A percentile compares a stretch with the other conserved stretches of the same genome.
Conservation (phyloP, 345 rosid species). For the Carallia pectinifolia region DNA sequence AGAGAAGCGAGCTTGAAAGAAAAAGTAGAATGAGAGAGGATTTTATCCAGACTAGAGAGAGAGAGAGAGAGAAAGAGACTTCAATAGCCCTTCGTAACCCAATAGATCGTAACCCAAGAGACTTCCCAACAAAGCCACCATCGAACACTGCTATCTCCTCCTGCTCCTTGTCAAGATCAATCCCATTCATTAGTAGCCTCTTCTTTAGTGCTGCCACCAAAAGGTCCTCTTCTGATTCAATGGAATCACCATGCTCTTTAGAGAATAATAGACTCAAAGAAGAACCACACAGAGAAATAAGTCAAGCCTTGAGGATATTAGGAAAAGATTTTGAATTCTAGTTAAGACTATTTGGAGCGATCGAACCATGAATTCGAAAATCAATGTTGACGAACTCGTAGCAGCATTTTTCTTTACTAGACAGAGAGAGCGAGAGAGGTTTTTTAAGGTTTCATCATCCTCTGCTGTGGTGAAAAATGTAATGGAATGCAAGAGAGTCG, state of each 20-base stretch:
- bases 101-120: neutral
- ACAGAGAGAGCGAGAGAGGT: neutral
- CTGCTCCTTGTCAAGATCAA: neutral
- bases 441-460: neutral
- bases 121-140: neutral
- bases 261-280: neutral
- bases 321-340: conserved; percentile 39
- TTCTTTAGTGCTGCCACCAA: neutral
- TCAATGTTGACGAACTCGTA: conserved; percentile 69
- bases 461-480: neutral
- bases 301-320: conserved; percentile 24
- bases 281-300: conserved; percentile 31
- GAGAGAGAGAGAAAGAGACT: too few relatives aligned
- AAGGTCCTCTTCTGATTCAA: neutral
- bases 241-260: neutral
- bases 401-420: neutral
- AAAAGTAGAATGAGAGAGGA: too few relatives aligned
- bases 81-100: neutral
- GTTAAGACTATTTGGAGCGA: conserved; percentile 41
- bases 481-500: too few relatives aligned
- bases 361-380: conserved; percentile 53
- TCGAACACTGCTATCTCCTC: neutral
- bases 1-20: too few relatives aligned
- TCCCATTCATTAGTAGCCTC: neutral
- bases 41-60: too few relatives aligned